A percentile compares a stretch with the other conserved stretches of the same genome.
These are phyloP conservation scores for Bertia moriformis DNA, from an alignment of 2,329 filamentous ascomycete genomes.

Conservation along the genomic window DNA sequence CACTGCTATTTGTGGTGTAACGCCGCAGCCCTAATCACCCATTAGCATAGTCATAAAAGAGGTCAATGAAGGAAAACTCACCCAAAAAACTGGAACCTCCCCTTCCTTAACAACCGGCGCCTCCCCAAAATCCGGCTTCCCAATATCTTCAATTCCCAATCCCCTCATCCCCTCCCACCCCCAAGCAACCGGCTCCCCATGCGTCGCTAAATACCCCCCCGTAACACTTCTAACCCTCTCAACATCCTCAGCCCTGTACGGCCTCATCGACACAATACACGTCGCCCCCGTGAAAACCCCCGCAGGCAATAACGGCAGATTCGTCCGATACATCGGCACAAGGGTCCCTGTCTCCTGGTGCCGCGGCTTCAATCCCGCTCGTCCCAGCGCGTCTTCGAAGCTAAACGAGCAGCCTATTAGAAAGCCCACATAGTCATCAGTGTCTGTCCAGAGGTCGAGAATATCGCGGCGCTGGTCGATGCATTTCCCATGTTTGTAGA, in stretches of 20 bases:
- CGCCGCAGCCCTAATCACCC: neutral
- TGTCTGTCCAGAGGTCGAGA: slow-evolving; percentile 32
- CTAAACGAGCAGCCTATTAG: slow-evolving; percentile 50
- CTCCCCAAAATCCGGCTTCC: slow-evolving; percentile 41
- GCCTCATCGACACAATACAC: slow-evolving; percentile 50
- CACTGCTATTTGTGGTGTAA: neutral
- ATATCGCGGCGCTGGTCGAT: slow-evolving; percentile 26
- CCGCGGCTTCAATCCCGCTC: slow-evolving; percentile 31
- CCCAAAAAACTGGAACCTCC: neutral
- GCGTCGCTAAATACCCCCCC: slow-evolving; percentile 34
- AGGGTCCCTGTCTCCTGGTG: slow-evolving; percentile 32
- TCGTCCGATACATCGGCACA: slow-evolving; percentile 48
- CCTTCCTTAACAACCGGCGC: neutral
- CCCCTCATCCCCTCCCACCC: slow-evolving; percentile 38
- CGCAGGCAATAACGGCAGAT: slow-evolving; percentile 35
- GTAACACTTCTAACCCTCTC: slow-evolving; percentile 38
- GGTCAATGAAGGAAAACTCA: too few species aligned
- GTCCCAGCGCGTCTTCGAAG: slow-evolving; percentile 41
- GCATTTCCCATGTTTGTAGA: slow-evolving; percentile 33
- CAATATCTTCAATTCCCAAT: slow-evolving; percentile 38
- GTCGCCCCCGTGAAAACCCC: slow-evolving; percentile 38
- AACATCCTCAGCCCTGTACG: slow-evolving; percentile 33
- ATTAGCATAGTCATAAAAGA: too few species aligned
- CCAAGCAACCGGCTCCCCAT: slow-evolving; percentile 52
- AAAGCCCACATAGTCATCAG: slow-evolving; percentile 42